Conservation (phyloP, 2,329 filamentous ascomycete genomes). For the Reticulascus tulasneorum region DNA sequence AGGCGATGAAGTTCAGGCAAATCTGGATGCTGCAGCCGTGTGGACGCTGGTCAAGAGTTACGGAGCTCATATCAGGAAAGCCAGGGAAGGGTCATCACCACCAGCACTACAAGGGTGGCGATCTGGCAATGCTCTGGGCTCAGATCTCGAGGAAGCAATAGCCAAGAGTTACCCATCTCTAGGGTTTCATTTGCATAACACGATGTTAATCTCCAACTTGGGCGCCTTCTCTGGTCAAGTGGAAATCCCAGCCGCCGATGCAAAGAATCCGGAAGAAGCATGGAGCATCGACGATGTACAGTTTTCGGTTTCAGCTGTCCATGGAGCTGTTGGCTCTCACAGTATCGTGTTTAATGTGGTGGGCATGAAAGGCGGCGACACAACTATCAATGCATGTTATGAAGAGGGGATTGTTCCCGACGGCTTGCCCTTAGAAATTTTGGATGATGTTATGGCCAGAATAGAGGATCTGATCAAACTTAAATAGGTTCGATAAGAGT, state of each 20-base stretch:
- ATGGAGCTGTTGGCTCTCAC: conserved; percentile 9
- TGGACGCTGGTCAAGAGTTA: conserved; percentile 8
- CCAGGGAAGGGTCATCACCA: conserved; percentile 1
- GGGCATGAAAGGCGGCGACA: conserved; percentile 6
- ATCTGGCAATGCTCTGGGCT: conserved; percentile 16
- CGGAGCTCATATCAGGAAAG: conserved; percentile 2
- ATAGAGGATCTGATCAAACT: conserved; percentile 4
- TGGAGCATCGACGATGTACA: conserved; percentile 13
- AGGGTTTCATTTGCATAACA: conserved; percentile 5
- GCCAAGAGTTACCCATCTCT: conserved; percentile 7
- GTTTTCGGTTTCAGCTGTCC: conserved; percentile 9
- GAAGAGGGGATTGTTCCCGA: conserved; percentile 12
- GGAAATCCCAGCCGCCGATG: background rate
- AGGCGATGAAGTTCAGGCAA: background rate
- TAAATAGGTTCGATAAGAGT: too few species aligned
- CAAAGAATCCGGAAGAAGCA: background rate
- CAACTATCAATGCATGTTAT: conserved; percentile 9
- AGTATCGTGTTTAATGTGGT: conserved; percentile 10
- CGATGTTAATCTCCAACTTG: conserved; percentile 12
- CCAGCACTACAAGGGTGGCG: conserved; percentile 9
- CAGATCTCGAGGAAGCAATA: conserved; percentile 15
- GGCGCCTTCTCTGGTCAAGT: conserved; percentile 9
- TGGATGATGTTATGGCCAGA: conserved; percentile 7
- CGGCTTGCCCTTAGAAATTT: background rate
- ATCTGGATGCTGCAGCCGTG: background rate